These are phyloP conservation scores for Amesomyces nigricolor DNA, from an alignment of 2,329 filamentous ascomycete species.

Conservation along the genomic window DNA sequence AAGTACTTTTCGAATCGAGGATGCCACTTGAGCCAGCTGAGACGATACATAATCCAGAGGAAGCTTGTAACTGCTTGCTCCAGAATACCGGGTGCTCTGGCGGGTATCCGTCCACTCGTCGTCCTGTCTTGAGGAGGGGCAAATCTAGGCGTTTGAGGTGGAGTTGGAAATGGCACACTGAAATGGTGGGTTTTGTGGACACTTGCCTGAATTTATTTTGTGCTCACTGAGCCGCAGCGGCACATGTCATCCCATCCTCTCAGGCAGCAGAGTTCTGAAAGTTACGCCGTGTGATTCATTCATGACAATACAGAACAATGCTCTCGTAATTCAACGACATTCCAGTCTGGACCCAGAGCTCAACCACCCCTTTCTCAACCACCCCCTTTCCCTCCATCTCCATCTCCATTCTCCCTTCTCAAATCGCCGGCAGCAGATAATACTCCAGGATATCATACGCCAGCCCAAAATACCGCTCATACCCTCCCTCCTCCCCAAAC, in stretches of 20 bases:
- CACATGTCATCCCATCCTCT: background rate
- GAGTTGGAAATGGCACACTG: background rate
- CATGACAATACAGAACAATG: background rate
- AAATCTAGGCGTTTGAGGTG: background rate
- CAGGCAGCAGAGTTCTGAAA: background rate
- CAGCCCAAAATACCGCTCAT: constrained; percentile 39
- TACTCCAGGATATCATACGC: constrained; percentile 52
- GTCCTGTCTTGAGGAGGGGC: constrained; percentile 5
- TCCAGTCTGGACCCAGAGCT: background rate
- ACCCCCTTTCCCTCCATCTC: background rate
- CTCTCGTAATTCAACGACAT: background rate
- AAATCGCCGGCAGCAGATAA: constrained; percentile 48
- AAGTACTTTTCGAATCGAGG: constrained; percentile 6
- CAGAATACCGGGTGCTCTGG: background rate
- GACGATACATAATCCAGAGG: constrained; percentile 19
- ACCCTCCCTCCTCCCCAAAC: constrained; percentile 27
- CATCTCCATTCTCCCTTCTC: constrained; percentile 1
- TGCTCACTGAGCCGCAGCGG: constrained; percentile 4
- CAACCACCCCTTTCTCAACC: background rate
- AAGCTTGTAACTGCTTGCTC: background rate
- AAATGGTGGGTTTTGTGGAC: constrained; percentile 14
- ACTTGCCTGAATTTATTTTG: constrained; percentile 20
- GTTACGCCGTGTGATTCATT: background rate
- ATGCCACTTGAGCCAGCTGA: constrained; percentile 13
- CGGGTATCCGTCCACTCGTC: background rate